These are phyloP conservation scores for Wickerhamomyces hampshirensis DNA, from an alignment of 805 yeast species.

Conservation along the genomic window DNA sequence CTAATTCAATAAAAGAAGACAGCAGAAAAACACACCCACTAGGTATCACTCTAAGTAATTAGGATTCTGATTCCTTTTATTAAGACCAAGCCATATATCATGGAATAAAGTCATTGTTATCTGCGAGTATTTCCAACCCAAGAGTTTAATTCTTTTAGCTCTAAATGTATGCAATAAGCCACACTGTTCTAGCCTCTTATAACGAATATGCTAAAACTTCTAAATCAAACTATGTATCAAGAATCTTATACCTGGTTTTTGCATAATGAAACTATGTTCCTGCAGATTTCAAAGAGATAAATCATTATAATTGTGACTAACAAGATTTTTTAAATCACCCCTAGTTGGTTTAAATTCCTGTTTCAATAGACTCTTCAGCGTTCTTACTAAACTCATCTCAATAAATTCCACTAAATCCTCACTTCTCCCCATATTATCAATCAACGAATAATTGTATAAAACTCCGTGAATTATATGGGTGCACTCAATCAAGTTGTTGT, in stretches of 20 bases:
- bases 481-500: constrained; percentile 11
- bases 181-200: constrained; percentile 13
- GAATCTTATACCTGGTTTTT: constrained; percentile 10
- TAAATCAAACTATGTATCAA: constrained; percentile 6
- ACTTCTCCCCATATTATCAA: constrained; percentile 16
- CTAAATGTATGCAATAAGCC: constrained; percentile 7
- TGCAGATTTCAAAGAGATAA: constrained; percentile 6
- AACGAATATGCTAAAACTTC: constrained; percentile 13
- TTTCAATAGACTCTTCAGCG: constrained; percentile 8
- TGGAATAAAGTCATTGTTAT: constrained; percentile 10
- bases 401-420: constrained; percentile 12
- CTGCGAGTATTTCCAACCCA: constrained; percentile 13
- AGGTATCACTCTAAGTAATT: constrained; percentile 10
- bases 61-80: constrained; percentile 6
- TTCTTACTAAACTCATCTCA: constrained; percentile 7
- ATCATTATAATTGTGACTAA: constrained; percentile 7
- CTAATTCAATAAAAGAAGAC: constrained; percentile 15
- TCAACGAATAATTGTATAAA: constrained; percentile 12
- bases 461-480: constrained; percentile 13
- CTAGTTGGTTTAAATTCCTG: constrained; percentile 8
- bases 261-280: constrained; percentile 7
- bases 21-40: constrained; percentile 7
- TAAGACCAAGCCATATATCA: constrained; percentile 14
- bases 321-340: constrained; percentile 7
- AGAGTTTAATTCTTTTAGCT: constrained; percentile 4